A percentile compares a stretch with the other conserved stretches of the same genome.
phyloP scores from a whole-genome alignment of 208 protist species.

The Crithidia brevicula region DNA sequence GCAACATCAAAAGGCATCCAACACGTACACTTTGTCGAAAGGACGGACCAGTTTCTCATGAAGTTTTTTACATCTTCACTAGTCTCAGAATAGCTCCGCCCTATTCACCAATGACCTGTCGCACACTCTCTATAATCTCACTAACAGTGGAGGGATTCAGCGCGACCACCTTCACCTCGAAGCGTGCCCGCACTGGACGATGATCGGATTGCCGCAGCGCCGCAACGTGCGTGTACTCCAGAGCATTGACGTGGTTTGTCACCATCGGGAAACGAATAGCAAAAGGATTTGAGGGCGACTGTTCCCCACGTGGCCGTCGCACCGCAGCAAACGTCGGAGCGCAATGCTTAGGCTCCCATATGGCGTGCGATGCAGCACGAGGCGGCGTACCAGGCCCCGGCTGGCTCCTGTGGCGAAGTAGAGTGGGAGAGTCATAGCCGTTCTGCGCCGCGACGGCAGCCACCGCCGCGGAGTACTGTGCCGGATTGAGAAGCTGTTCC shows the following conservation, averaged over 20 bases:
- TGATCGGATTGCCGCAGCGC: slow-evolving; percentile 71
- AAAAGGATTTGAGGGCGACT: slow-evolving; percentile 10
- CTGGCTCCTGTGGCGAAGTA: background rate
- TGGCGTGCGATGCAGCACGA: slow-evolving; percentile 8
- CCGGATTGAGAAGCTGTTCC: background rate
- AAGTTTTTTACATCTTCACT: background rate
- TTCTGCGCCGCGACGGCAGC: slow-evolving; percentile 10
- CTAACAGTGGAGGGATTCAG: slow-evolving; percentile 44
- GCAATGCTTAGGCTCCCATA: slow-evolving; percentile 28
- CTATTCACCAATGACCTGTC: background rate
- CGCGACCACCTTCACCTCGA: slow-evolving; percentile 62
- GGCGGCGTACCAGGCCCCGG: background rate
- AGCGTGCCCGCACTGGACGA: slow-evolving; percentile 69
- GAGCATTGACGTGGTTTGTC: slow-evolving; percentile 48
- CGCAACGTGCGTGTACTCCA: slow-evolving; percentile 55
- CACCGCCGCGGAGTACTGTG: slow-evolving; percentile 9
- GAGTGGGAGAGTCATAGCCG: background rate
- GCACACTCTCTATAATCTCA: slow-evolving; percentile 32
- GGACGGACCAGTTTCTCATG: too few relatives aligned
- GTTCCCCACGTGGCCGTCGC: slow-evolving; percentile 13
- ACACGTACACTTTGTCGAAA: too few relatives aligned
- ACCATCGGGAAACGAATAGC: slow-evolving; percentile 49
- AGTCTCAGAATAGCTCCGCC: background rate
- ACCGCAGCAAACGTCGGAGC: slow-evolving; percentile 39
- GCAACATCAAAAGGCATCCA: too few relatives aligned